A percentile compares a stretch with the other conserved stretches of the same genome.
Evolutionary conservation across 345 rosid genomes (phyloP).

Genomic region (Sisymbrium irio): DNA sequence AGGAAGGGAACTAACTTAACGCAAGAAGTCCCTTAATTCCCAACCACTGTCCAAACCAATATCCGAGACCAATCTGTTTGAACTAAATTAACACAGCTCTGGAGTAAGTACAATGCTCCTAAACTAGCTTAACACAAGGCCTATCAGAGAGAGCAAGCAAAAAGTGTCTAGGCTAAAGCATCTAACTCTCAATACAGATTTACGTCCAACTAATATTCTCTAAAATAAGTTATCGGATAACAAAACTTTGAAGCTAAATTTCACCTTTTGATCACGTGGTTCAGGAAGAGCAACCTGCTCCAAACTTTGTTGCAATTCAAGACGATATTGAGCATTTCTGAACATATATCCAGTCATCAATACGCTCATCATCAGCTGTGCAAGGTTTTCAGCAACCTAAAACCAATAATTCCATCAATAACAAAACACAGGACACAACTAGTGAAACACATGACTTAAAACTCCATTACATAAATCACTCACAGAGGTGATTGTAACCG

Average conservation of each 20-base stretch:
- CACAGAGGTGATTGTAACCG: constrained; percentile 78
- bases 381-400: constrained; percentile 98
- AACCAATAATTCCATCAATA: constrained; percentile 5
- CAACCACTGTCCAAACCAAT: not conserved
- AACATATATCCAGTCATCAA: constrained; percentile 99
- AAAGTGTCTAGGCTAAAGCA: not conserved
- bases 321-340: constrained; percentile 78
- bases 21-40: not conserved
- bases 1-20: not conserved
- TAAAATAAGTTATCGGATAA: no score
- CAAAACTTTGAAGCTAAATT: no score
- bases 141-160: not conserved
- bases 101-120: no score
- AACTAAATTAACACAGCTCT: no score
- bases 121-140: constrained; percentile 1
- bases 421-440: not conserved
- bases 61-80: not conserved
- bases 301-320: constrained; percentile 91
- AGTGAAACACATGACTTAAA: not conserved
- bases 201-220: not conserved
- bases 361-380: constrained; percentile 93
- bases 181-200: not conserved
- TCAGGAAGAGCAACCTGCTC: constrained; percentile 90
- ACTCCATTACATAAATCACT: constrained; percentile 30
- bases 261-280: constrained; percentile 65